Evolutionary conservation across 2,329 filamentous ascomycete genomes (phyloP).

Genomic region (Chaetomium globosum): DNA sequence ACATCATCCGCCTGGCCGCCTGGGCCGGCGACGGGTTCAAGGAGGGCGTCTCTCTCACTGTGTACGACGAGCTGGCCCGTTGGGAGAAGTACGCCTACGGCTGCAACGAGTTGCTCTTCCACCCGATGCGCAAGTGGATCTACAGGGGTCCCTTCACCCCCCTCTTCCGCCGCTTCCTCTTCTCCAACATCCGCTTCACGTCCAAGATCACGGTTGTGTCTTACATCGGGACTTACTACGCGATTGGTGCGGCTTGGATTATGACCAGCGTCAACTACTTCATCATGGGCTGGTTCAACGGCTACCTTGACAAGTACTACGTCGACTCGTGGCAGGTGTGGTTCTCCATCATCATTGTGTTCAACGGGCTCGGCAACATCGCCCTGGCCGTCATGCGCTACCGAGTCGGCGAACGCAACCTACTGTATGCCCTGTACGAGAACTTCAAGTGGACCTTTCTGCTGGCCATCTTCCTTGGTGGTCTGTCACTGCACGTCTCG

Average conservation of each 20-base stretch:
- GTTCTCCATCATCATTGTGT: slow-evolving; percentile 78
- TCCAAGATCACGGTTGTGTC: slow-evolving; percentile 76
- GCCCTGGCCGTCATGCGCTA: slow-evolving; percentile 73
- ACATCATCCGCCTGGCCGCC: slow-evolving; percentile 71
- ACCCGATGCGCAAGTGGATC: slow-evolving; percentile 74
- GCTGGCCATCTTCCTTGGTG: slow-evolving; percentile 80
- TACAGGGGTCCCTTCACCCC: slow-evolving; percentile 76
- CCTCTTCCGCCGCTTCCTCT: slow-evolving; percentile 73
- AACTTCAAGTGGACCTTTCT: slow-evolving; percentile 75
- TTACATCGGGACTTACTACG: slow-evolving; percentile 80
- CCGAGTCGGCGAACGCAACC: slow-evolving; percentile 64
- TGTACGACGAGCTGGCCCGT: slow-evolving; percentile 80
- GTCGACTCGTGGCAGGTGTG: slow-evolving; percentile 77
- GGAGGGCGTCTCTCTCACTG: slow-evolving; percentile 80
- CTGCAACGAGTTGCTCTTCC: slow-evolving; percentile 80
- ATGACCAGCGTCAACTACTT: slow-evolving; percentile 76
- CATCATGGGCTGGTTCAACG: slow-evolving; percentile 74
- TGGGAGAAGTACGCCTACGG: slow-evolving; percentile 90
- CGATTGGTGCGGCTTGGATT: slow-evolving; percentile 74
- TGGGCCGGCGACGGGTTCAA: slow-evolving; percentile 79
- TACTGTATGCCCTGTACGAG: slow-evolving; percentile 61
- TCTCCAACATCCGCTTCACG: slow-evolving; percentile 72
- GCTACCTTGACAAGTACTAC: slow-evolving; percentile 78
- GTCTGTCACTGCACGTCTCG: slow-evolving; percentile 77
- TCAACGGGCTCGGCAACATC: slow-evolving; percentile 74